Conservation (phyloP, 2,329 filamentous ascomycete genomes). For the Phaeomoniella chlamydospora region DNA sequence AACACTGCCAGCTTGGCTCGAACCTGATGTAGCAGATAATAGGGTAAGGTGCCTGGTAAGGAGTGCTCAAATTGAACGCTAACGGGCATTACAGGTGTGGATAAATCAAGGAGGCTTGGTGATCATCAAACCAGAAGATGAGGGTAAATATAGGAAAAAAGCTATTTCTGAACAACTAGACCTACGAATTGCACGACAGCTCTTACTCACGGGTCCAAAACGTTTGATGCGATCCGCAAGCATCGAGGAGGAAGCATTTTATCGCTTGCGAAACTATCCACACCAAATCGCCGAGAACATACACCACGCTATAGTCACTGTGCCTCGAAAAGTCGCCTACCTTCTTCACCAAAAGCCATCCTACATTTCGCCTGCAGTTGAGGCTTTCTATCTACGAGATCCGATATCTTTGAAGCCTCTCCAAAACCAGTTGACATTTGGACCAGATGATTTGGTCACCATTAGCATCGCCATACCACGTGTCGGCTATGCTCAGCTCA, state of each 20-base stretch:
- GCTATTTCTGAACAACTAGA: constrained; percentile 34
- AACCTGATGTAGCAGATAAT: constrained; percentile 75
- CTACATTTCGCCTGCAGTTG: constrained; percentile 68
- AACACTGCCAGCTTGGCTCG: constrained; percentile 76
- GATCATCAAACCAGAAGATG: constrained; percentile 50
- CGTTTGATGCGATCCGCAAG: constrained; percentile 55
- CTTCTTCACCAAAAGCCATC: constrained; percentile 62
- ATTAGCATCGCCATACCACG: constrained; percentile 72
- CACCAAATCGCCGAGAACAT: constrained; percentile 56
- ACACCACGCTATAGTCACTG: constrained; percentile 58
- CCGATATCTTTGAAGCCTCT: constrained; percentile 60
- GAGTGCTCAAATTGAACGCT: background rate
- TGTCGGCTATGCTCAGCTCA: constrained; percentile 79
- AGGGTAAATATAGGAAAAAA: constrained; percentile 21
- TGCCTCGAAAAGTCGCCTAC: constrained; percentile 71
- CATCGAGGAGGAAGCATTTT: constrained; percentile 82
- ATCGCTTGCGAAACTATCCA: constrained; percentile 74
- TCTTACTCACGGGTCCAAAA: constrained; percentile 41
- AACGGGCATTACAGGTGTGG: constrained; percentile 49
- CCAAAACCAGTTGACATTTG: constrained; percentile 45
- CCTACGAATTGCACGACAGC: constrained; percentile 48
- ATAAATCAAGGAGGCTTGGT: constrained; percentile 62
- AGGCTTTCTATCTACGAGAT: constrained; percentile 86
- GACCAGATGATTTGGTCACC: constrained; percentile 64
- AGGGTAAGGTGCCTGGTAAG: constrained; percentile 30